Conservation (phyloP, 2,329 filamentous ascomycete species). For the Aspergillus texensis region DNA sequence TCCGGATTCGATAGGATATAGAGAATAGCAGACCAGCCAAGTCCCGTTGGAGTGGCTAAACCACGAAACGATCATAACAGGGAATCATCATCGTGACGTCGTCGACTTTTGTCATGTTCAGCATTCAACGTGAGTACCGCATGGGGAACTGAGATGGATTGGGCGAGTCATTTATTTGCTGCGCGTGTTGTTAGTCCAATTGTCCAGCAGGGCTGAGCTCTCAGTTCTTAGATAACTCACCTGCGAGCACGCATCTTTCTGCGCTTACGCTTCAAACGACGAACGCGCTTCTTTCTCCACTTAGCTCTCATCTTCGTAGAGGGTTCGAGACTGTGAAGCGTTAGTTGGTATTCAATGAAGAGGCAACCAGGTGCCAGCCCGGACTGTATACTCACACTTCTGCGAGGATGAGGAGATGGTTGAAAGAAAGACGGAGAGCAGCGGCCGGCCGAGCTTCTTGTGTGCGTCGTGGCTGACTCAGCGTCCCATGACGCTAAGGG, state of each 20-base stretch:
- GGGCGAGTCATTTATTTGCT: constrained; percentile 71
- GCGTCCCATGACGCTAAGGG: constrained; percentile 32
- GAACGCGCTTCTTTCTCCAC: constrained; percentile 99
- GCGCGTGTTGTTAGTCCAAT: constrained; percentile 30
- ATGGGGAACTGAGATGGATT: constrained; percentile 55
- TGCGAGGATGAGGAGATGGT: constrained; percentile 50
- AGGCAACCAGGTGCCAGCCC: constrained; percentile 5
- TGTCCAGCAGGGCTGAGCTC: neutral
- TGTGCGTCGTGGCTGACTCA: constrained; percentile 46
- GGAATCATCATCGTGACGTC: constrained; percentile 37
- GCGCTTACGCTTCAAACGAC: constrained; percentile 99
- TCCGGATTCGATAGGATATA: constrained; percentile 27
- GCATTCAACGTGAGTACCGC: constrained; percentile 41
- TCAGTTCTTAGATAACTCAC: constrained; percentile 62
- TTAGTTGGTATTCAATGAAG: constrained; percentile 20
- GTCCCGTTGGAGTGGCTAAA: constrained; percentile 26
- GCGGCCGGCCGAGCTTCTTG: constrained; percentile 40
- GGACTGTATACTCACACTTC: constrained; percentile 41
- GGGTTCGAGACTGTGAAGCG: constrained; percentile 31
- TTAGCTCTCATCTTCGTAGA: constrained; percentile 79
- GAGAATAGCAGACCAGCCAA: constrained; percentile 25
- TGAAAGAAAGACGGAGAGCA: constrained; percentile 41
- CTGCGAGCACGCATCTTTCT: constrained; percentile 99
- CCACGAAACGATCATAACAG: constrained; percentile 33
- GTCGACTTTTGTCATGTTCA: constrained; percentile 41